Percentiles rank a stretch among this genome's conserved stretches.
phyloP scores from a whole-genome alignment of 495 filamentous ascomycete genomes.

The Penicillium egyptiacum region DNA sequence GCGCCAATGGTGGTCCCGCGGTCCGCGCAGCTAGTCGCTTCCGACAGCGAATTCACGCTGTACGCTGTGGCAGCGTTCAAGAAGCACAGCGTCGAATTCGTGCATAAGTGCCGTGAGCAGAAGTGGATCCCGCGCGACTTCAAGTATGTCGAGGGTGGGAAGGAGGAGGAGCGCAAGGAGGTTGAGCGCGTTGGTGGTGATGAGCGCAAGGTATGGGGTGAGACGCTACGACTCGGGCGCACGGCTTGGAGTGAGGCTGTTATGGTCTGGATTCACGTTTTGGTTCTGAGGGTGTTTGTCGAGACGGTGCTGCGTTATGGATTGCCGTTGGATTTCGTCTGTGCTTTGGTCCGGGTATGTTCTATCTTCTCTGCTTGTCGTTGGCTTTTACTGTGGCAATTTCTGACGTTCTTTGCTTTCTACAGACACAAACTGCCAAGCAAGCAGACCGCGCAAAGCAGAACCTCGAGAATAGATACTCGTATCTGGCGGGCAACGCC shows the following conservation, averaged over 20 bases:
- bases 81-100: constrained; percentile 80
- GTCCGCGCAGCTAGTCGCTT: constrained; percentile 70
- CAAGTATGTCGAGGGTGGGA: constrained; percentile 85
- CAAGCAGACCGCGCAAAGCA: constrained; percentile 75
- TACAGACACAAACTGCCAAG: constrained; percentile 73
- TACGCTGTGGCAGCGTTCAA: constrained; percentile 92
- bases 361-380: neutral
- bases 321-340: constrained; percentile 82
- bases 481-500: constrained; percentile 91
- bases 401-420: constrained; percentile 3
- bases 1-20: constrained; percentile 85
- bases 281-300: constrained; percentile 90
- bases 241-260: constrained; percentile 92
- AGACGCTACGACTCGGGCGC: constrained; percentile 80
- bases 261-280: constrained; percentile 91
- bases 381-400: neutral
- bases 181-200: constrained; percentile 74
- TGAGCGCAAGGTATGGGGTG: constrained; percentile 84
- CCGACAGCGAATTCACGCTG: constrained; percentile 84
- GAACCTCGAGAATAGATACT: constrained; percentile 80
- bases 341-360: constrained; percentile 78
- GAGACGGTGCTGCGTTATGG: constrained; percentile 96
- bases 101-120: constrained; percentile 83
- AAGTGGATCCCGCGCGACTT: constrained; percentile 94
- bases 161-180: constrained; percentile 82